Base-by-base conservation (phyloP, 352 stramenopile species). In the Plasmopara viticola region DNA sequence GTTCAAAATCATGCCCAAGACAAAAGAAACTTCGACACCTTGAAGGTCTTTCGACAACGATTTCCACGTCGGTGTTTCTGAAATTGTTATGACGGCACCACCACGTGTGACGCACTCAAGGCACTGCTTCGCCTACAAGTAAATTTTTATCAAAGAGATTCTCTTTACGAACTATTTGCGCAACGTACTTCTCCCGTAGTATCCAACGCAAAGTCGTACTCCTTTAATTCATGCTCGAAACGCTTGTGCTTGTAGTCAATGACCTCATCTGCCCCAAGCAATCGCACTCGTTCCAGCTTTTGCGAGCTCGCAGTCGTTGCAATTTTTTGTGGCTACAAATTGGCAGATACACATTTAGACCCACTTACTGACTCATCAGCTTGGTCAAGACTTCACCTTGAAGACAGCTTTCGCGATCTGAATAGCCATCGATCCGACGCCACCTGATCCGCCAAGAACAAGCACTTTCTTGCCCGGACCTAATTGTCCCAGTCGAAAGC, bases 151-250 rank as follows among this genome's bases (percentile, higher is more conserved):
- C 14, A 40, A 29, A 53, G 20, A 20, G n/a, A n/a, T n/a, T 28
- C 35, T 39, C 20, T 12, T 1, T 18, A 7, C 17, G 15, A 35
- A 25, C 3, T 25, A n/a, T 25, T 3, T 25, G 20, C 20, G 20
- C 3, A 25, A 25, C 50, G 4, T 69, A 87, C 79, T 67, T 92
- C 81, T 44, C 59, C 73, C 0, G 81, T 90, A 64, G 74, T 87
- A 51, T 92, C 81, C 20, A 92, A 45, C 28, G 78, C 77, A 48
- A 87, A 86, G 54, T 92, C 81, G 53, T 84, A 88, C 46, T 88
- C 81, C 33, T 64, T 65, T 15, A 89, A 53, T 25, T 87, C 73
- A 13, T 61, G 65, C 38, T 92, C 81, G 49, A 89, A 92, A 0
- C 54, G 64, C 14, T 88, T 66, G 29, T 77, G 71, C 18, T 46